Conservation (phyloP, 106 monocot genomes). For the Dendrobium officinale region DNA sequence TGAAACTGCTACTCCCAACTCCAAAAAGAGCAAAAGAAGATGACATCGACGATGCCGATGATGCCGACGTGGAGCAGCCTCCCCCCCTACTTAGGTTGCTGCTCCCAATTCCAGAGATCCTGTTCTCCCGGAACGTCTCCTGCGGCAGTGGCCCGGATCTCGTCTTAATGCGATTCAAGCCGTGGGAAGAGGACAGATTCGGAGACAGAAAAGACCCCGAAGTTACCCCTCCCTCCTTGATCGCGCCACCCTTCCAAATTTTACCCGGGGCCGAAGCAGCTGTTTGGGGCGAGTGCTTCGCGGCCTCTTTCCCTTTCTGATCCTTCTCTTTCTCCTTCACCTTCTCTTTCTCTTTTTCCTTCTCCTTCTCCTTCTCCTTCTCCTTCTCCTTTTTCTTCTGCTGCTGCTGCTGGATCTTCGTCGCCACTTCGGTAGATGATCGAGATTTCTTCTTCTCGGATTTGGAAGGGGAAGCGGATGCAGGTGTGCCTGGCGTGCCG, state of each 20-base stretch:
- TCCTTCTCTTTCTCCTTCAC: slow-evolving; percentile 22
- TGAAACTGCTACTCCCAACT: slow-evolving; percentile 31
- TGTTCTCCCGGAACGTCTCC: slow-evolving; percentile 42
- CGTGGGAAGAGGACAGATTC: slow-evolving; percentile 76
- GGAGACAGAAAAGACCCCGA: slow-evolving; percentile 42
- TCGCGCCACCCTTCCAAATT: slow-evolving; percentile 21
- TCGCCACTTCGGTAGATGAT: slow-evolving; percentile 26
- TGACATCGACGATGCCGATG: slow-evolving; percentile 5
- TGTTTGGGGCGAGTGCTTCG: neutral
- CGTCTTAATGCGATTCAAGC: slow-evolving; percentile 93
- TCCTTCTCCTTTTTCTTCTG: slow-evolving; percentile 11
- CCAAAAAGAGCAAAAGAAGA: slow-evolving; percentile 10
- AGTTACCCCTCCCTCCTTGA: slow-evolving; percentile 9
- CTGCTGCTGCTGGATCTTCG: slow-evolving; percentile 23
- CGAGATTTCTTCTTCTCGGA: slow-evolving; percentile 64
- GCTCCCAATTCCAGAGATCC: slow-evolving; percentile 49
- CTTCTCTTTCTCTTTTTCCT: slow-evolving; percentile 12
- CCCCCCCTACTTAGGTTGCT: slow-evolving; percentile 44
- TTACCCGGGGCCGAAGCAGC: slow-evolving; percentile 31
- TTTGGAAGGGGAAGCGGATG: slow-evolving; percentile 34
- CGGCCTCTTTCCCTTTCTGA: slow-evolving; percentile 34
- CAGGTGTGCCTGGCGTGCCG: slow-evolving; percentile 49
- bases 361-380: slow-evolving; percentile 5
- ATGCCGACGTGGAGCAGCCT: slow-evolving; percentile 32
- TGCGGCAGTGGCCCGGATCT: slow-evolving; percentile 91